Conservation (phyloP, 371 early-diverging fungal genomes). For the Rhizopus sp. region DNA sequence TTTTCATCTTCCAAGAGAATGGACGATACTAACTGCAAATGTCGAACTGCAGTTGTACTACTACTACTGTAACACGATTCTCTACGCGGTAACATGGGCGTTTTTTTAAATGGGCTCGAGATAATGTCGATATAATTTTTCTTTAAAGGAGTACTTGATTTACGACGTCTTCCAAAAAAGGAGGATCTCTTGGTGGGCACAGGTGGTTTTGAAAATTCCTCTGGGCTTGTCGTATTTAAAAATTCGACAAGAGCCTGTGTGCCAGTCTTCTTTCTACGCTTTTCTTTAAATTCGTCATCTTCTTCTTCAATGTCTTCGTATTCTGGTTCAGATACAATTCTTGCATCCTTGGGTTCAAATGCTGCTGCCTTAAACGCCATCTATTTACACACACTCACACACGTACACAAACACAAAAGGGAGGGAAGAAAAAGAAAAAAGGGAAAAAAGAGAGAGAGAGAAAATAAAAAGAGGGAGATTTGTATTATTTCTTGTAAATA, state of each 20-base stretch:
- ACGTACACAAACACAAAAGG: not conserved
- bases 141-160: not conserved
- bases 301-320: conserved; percentile 18
- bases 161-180: conserved; percentile 18
- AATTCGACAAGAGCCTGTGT: conserved; percentile 41
- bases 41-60: conserved; percentile 5
- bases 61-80: conserved; percentile 2
- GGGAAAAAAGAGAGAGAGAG: not conserved
- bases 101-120: conserved; percentile 18
- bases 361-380: conserved; percentile 16
- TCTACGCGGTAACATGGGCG: conserved; percentile 1
- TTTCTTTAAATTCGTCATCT: conserved; percentile 16
- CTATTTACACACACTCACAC: conserved; percentile 2
- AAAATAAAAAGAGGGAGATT: not conserved
- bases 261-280: conserved; percentile 28
- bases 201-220: conserved; percentile 27
- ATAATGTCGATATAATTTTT: conserved; percentile 32
- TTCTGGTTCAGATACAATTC: conserved; percentile 16
- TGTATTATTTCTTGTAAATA: not conserved
- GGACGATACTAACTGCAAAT: not conserved
- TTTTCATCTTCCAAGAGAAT: conserved; percentile 2
- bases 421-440: not conserved
- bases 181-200: conserved; percentile 17
- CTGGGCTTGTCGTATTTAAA: conserved; percentile 35
- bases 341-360: conserved; percentile 39